Evolutionary conservation across 192 early-diverging fungal species (phyloP).

Genomic region (Fimicolochytrium jonesii): DNA sequence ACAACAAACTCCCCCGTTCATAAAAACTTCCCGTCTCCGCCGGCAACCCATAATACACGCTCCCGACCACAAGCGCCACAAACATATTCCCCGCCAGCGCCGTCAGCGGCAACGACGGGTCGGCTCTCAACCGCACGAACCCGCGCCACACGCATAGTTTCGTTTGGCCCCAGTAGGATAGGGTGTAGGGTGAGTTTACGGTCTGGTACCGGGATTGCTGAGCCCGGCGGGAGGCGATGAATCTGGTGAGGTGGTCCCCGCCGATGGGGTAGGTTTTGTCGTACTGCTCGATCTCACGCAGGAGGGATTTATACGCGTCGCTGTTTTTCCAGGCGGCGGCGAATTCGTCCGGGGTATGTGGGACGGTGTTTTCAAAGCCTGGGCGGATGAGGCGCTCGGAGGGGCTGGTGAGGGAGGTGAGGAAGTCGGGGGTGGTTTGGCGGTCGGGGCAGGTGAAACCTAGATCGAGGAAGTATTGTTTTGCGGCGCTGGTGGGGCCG

Average conservation of each 20-base stretch:
- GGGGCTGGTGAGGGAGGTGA: constrained; percentile 6
- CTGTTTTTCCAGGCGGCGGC: constrained; percentile 16
- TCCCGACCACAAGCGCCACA: constrained; percentile 68
- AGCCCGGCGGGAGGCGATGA: constrained; percentile 1
- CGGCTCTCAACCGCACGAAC: neutral
- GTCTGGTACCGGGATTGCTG: constrained; percentile 6
- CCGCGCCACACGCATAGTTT: constrained; percentile 6
- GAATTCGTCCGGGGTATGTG: constrained; percentile 4
- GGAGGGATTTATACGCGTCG: neutral
- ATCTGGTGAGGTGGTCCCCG: neutral
- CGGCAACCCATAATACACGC: constrained; percentile 62
- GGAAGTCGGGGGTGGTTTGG: constrained; percentile 11
- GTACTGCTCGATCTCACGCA: constrained; percentile 6
- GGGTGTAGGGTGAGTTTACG: constrained; percentile 10
- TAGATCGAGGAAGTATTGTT: constrained; percentile 29
- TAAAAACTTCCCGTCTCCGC: constrained; percentile 59
- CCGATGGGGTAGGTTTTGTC: neutral
- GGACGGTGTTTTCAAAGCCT: neutral
- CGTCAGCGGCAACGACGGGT: neutral
- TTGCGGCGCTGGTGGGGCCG: constrained; percentile 41
- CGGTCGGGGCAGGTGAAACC: constrained; percentile 27
- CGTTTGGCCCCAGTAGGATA: constrained; percentile 3
- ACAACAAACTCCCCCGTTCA: constrained; percentile 70
- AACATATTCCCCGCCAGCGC: constrained; percentile 41
- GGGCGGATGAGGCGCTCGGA: neutral